A percentile compares a stretch with the other conserved stretches of the same genome.
These are phyloP conservation scores for Mycena albidolilacea DNA, from an alignment of 768 basidiomycete genomes.

Conservation along the genomic window DNA sequence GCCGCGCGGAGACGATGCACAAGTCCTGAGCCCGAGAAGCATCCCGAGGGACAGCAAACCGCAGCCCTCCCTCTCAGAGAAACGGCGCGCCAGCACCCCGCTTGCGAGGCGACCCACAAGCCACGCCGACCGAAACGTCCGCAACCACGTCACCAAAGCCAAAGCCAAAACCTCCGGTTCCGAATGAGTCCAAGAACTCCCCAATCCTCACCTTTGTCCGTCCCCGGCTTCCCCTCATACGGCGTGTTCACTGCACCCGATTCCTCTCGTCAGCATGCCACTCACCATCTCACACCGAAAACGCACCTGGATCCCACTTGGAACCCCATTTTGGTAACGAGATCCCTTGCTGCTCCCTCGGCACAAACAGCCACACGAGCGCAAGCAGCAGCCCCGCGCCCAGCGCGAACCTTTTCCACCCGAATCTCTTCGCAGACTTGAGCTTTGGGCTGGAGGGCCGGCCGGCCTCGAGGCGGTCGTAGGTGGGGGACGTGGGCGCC, in stretches of 20 bases:
- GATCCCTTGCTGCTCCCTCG: slow-evolving; percentile 48
- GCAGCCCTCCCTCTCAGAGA: no score
- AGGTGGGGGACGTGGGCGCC: slow-evolving; percentile 58
- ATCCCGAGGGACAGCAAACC: no score
- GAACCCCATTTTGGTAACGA: slow-evolving; percentile 34
- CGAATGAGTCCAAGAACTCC: background rate
- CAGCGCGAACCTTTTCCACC: slow-evolving; percentile 80
- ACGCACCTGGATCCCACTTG: slow-evolving; percentile 41
- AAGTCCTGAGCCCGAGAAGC: no score
- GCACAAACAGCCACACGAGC: slow-evolving; percentile 79
- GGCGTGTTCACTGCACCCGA: slow-evolving; percentile 21
- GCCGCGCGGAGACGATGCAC: no score
- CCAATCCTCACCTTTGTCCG: background rate
- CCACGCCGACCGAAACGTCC: no score
- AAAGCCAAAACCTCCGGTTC: no score
- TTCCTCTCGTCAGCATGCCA: background rate
- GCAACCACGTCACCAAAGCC: no score
- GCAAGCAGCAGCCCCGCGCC: slow-evolving; percentile 70
- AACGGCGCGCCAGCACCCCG: no score
- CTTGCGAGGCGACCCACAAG: no score
- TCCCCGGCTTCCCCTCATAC: slow-evolving; percentile 22
- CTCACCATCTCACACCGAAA: no score
- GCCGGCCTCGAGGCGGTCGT: slow-evolving; percentile 75
- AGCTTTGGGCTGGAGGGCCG: slow-evolving; percentile 58
- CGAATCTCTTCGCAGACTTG: slow-evolving; percentile 47